Evolutionary conservation across 768 basidiomycete genomes (phyloP), one percentile per base, ranked within the genome.

Genomic region (Pholiota conissans): DNA sequence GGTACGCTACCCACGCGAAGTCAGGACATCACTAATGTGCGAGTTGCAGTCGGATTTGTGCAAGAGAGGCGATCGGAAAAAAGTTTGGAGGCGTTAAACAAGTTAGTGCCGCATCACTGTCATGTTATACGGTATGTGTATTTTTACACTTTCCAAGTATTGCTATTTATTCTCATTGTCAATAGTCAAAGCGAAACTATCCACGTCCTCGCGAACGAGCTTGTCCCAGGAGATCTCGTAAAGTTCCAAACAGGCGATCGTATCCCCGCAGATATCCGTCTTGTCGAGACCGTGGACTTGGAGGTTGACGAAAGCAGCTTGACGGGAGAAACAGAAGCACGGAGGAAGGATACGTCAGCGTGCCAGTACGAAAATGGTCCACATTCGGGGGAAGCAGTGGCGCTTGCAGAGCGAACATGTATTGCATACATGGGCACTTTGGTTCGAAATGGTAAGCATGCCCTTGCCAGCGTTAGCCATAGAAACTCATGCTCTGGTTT

Each of bases 361-460:
- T 91, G 87, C 67, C 69, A 65, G 52, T 79, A 75, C 51, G 79
- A 78, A 47, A 72, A 60, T 18, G 62, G 66, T 18, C 65, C 67
- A 66, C 60, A 45, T 63, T 66, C 50, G 63, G 76, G 78, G 1
- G 78, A 80, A 30, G 69, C 74, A 1, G 69, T 83, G 5, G 81
- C 90, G 16, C 79, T 98, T 24, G 91, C 92, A 2, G 95, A 98
- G 60, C 77, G 95, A 62, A 82, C 79, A 5, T 95, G 92, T 66
- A 86, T 97, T 35, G 96, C 87, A 5, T 95, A 94, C 67, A 97
- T 98, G 96, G 95, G 95, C 6, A 98, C 95, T 2, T 73, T 98
- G 45, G 94, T 98, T 5, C 79, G 94, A 59, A 95, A 89, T 68
- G 95, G 94, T 88, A 35, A 20, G 74, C 65, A 18, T 8, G 64